These are phyloP conservation scores for Coemansia sp. DNA, from an alignment of 192 early-diverging fungal genomes.

Conservation along the genomic window DNA sequence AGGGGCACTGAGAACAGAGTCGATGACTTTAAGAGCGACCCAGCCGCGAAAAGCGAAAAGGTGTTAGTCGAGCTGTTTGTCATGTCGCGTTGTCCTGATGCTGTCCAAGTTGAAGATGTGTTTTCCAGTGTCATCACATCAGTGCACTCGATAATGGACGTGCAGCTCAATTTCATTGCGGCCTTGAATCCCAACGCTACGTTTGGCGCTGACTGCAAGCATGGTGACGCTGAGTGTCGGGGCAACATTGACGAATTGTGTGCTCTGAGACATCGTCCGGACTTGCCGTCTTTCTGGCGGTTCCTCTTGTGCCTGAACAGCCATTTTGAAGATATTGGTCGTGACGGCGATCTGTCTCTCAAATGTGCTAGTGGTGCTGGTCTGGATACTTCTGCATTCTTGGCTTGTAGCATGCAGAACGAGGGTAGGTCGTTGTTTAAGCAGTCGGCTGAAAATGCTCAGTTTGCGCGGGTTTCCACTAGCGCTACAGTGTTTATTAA, in stretches of 20 bases:
- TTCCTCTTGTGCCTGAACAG: slow-evolving; percentile 50
- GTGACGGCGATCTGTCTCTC: slow-evolving; percentile 27
- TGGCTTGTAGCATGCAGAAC: slow-evolving; percentile 36
- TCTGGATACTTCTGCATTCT: slow-evolving; percentile 50
- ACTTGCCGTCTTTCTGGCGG: slow-evolving; percentile 42
- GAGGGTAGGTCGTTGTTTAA: slow-evolving; percentile 56
- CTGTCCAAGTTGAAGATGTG: slow-evolving; percentile 58
- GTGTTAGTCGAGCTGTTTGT: slow-evolving; percentile 69
- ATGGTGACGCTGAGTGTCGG: slow-evolving; percentile 58
- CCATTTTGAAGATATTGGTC: slow-evolving; percentile 25
- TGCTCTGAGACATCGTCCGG: slow-evolving; percentile 31
- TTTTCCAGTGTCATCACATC: slow-evolving; percentile 33
- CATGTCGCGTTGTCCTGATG: slow-evolving; percentile 75
- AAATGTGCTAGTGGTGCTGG: slow-evolving; percentile 44
- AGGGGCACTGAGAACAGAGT: not conserved
- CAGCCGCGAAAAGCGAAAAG: slow-evolving; percentile 18
- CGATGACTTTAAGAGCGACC: not conserved
- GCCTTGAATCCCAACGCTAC: slow-evolving; percentile 35
- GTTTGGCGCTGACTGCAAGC: slow-evolving; percentile 53
- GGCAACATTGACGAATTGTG: slow-evolving; percentile 59
- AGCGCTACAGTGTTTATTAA: slow-evolving; percentile 68
- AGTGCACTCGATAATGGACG: slow-evolving; percentile 54
- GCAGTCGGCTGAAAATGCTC: slow-evolving; percentile 54
- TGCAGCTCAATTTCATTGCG: slow-evolving; percentile 58
- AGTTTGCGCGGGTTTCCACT: slow-evolving; percentile 52